A percentile compares a stretch with the other conserved stretches of the same genome.
These are phyloP conservation scores for Puccinia novopanici DNA, from an alignment of 1,284 basidiomycete genomes.

Conservation along the genomic window DNA sequence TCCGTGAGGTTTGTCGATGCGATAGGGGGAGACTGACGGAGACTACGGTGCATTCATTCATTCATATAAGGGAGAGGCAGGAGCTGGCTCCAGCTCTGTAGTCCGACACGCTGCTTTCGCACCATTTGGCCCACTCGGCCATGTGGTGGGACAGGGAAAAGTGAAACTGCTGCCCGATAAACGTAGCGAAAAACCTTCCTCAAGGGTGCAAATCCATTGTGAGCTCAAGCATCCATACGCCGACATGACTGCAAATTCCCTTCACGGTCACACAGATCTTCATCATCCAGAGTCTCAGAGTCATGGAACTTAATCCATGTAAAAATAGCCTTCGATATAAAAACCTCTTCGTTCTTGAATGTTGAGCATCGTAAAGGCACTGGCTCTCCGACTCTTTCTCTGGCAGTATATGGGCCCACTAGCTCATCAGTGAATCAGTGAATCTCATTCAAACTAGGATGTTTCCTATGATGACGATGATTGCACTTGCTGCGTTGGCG, in stretches of 20 bases:
- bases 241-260: slow-evolving; percentile 11
- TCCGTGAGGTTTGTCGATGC: not conserved
- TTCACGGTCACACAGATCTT: not conserved
- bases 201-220: not conserved
- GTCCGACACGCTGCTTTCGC: not conserved
- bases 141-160: not conserved
- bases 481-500: slow-evolving; percentile 6
- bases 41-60: not conserved
- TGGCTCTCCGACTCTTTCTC: not conserved
- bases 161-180: not conserved
- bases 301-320: not conserved
- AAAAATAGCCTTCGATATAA: not conserved
- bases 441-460: not conserved
- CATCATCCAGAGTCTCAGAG: not conserved
- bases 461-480: not conserved
- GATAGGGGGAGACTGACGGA: not conserved
- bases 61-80: no score
- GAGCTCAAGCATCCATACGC: slow-evolving; percentile 20
- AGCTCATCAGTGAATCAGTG: not conserved
- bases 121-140: not conserved
- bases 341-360: not conserved
- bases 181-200: not conserved
- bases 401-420: not conserved
- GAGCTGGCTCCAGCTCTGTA: not conserved
- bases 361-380: not conserved